phyloP scores from a whole-genome alignment of 2,329 filamentous ascomycete genomes.

The Epichloe elymi region DNA sequence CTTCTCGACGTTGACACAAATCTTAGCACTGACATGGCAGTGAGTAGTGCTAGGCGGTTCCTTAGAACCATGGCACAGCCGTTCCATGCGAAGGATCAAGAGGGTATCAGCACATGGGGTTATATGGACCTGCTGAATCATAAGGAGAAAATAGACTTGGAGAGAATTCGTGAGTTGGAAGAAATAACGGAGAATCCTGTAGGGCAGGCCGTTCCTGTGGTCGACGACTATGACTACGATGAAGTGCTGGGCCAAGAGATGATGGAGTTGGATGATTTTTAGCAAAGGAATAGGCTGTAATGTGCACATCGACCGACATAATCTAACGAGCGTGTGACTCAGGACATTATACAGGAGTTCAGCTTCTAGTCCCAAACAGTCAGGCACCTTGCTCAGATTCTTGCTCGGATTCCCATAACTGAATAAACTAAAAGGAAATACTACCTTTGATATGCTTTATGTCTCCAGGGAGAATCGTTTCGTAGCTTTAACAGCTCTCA shows the following conservation, averaged over 20 bases:
- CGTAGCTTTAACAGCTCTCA: slow-evolving; percentile 43
- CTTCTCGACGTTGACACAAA: slow-evolving; percentile 77
- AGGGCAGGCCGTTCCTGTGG: slow-evolving; percentile 6
- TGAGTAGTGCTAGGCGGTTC: slow-evolving; percentile 80
- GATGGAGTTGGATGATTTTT: slow-evolving; percentile 36
- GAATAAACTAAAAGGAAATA: too few species aligned
- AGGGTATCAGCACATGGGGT: slow-evolving; percentile 89
- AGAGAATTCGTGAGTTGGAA: slow-evolving; percentile 51
- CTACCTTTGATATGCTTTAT: not conserved
- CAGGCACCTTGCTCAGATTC: not conserved
- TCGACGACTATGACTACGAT: slow-evolving; percentile 37
- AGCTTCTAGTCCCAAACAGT: not conserved
- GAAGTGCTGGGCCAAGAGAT: slow-evolving; percentile 40
- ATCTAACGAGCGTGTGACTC: not conserved
- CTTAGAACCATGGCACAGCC: slow-evolving; percentile 85
- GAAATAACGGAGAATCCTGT: slow-evolving; percentile 22
- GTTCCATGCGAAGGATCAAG: slow-evolving; percentile 69
- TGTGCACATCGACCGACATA: not conserved
- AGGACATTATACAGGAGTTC: not conserved
- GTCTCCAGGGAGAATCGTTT: slow-evolving; percentile 22
- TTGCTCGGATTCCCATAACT: not conserved
- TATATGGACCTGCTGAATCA: slow-evolving; percentile 64
- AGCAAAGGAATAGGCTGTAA: not conserved
- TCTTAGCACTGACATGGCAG: slow-evolving; percentile 89
- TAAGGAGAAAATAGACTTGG: slow-evolving; percentile 60